Percentiles rank a stretch among this genome's conserved stretches.
These are phyloP conservation scores for Verticillium klebahnii DNA, from an alignment of 2,329 filamentous ascomycete species.

Conservation along the genomic window DNA sequence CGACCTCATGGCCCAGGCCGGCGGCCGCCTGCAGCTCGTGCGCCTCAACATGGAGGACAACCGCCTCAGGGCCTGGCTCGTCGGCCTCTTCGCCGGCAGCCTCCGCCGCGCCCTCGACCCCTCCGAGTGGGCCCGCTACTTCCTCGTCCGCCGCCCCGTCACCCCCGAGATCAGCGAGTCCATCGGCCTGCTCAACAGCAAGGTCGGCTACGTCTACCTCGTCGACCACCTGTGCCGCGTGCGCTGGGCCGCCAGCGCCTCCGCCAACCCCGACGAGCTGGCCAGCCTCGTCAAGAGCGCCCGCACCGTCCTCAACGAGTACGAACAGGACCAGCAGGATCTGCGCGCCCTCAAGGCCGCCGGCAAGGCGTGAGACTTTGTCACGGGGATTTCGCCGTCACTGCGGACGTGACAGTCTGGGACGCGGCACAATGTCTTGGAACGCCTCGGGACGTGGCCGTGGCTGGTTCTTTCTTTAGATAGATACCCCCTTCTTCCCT, in stretches of 20 bases:
- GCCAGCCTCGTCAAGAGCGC: conserved; percentile 63
- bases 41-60: conserved; percentile 88
- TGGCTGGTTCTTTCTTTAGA: neutral
- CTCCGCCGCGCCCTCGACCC: conserved; percentile 45
- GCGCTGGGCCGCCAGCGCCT: conserved; percentile 85
- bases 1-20: conserved; percentile 49
- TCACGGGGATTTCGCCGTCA: no score
- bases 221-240: conserved; percentile 85
- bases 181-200: conserved; percentile 75
- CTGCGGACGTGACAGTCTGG: neutral
- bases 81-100: conserved; percentile 51
- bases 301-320: conserved; percentile 57
- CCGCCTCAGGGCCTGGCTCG: conserved; percentile 55
- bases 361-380: neutral
- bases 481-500: conserved; percentile 4
- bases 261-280: conserved; percentile 60
- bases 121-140: conserved; percentile 56
- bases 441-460: neutral
- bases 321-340: conserved; percentile 30
- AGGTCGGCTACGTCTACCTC: conserved; percentile 91
- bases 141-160: conserved; percentile 54
- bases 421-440: neutral
- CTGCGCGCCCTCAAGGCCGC: neutral
- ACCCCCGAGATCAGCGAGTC: conserved; percentile 57
- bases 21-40: conserved; percentile 61